Evolutionary conservation across 2,329 filamentous ascomycete species (phyloP), one percentile per base, ranked within the genome.

Genomic region (Pseudocercospora musae): DNA sequence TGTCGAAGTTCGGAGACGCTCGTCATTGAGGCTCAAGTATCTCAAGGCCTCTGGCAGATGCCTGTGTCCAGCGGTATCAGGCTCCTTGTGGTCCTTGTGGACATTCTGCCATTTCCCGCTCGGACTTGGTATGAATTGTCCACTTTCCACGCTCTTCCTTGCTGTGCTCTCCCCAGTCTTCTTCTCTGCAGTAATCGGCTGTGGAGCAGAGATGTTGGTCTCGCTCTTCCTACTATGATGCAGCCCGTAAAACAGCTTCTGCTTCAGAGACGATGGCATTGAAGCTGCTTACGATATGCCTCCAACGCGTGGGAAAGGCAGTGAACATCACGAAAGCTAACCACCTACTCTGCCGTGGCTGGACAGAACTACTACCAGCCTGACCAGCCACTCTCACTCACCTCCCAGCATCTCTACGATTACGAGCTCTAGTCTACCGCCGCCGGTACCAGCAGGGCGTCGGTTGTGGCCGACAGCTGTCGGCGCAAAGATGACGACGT

Each of bases 221-320:
- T 57, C 33, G 27, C 57, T 50, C 3, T 59, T 33, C 18, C 57
- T 58, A 10, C 60, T 44, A 46, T 56, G 21, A 15, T 63, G 60
- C 57, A 63, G n/a, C n/a, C 58, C 60, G 44, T 59, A 59, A 33
- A 56, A 58, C 57, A 63, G 52, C 60, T 63, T 63, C 25, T 63
- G 60, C 60, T 63, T 63, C 31, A 63, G 10, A 18, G 33, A 52
- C 21, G 60, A 54, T 20, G 60, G 50, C 60, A 63, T 63, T 10
- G 20, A 48, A 50, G 37, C 53, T 46, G 29, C 20, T 40, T 23
- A 48, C 49, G n/a, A 2, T 21, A 27, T 37, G 27, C 27, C 18
- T 33, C n/a, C n/a, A 15, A 37, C 20, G 29, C 31, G 31, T 20
- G 18, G 18, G 29, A 31, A 29, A 52, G 4, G 13, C 25, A 25